These are phyloP conservation scores for Solanum corneliomulleri DNA, from an alignment of 257 asterid species.

Conservation along the genomic window DNA sequence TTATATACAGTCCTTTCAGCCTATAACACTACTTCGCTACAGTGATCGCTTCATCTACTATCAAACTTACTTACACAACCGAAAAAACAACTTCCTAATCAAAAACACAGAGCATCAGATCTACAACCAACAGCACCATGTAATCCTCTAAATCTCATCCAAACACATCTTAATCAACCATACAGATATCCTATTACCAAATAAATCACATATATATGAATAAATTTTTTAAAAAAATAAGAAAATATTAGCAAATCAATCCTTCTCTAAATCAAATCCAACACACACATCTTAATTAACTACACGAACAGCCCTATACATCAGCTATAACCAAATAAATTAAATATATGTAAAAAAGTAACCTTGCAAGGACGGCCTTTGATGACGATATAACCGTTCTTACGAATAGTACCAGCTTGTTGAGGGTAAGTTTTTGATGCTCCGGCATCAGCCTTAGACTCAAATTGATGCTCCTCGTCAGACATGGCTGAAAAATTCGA, in stretches of 20 bases:
- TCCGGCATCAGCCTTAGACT: constrained; percentile 36
- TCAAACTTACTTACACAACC: not conserved
- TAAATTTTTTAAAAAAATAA: no score
- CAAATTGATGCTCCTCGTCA: constrained; percentile 38
- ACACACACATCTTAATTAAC: not conserved
- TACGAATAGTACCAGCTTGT: constrained; percentile 36
- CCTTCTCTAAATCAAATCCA: not conserved
- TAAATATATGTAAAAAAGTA: not conserved
- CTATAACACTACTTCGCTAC: not conserved
- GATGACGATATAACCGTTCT: constrained; percentile 27
- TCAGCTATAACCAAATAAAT: not conserved
- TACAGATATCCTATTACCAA: not conserved
- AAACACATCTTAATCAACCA: not conserved
- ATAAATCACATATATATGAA: not conserved
- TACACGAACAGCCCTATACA: not conserved
- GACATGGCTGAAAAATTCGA: constrained; percentile 8
- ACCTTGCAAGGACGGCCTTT: constrained; percentile 35
- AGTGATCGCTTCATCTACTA: not conserved
- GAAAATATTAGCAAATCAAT: not conserved
- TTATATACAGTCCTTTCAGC: not conserved
- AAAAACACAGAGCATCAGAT: not conserved
- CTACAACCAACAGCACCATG: not conserved
- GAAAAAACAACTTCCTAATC: not conserved
- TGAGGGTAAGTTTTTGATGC: constrained; percentile 37
- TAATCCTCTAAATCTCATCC: not conserved